These are phyloP conservation scores for Synchytrium microbalum DNA, from an alignment of 371 early-diverging fungal genomes.

Conservation along the genomic window DNA sequence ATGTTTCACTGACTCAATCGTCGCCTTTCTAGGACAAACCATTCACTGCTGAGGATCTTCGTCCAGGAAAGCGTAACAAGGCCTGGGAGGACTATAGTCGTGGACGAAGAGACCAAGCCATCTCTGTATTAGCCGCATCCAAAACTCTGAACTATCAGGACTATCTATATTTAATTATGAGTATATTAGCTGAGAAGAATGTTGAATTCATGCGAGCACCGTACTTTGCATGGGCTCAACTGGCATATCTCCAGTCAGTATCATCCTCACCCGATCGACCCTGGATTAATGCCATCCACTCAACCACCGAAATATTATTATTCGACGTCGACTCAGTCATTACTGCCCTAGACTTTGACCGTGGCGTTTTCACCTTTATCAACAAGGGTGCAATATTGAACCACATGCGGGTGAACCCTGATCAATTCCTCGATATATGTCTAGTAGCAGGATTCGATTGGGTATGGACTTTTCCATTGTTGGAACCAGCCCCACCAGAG, in stretches of 20 bases:
- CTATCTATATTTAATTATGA: constrained; percentile 3
- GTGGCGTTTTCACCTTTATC: constrained; percentile 1
- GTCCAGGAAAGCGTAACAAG: constrained; percentile 1
- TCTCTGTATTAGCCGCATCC: neutral
- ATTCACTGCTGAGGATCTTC: constrained; percentile 3
- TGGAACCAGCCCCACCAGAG: neutral
- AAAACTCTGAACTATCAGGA: constrained; percentile 1
- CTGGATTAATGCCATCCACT: neutral
- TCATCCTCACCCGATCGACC: neutral
- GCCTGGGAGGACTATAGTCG: constrained; percentile 6
- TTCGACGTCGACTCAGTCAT: constrained; percentile 5
- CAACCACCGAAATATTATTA: constrained; percentile 4
- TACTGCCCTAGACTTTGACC: constrained; percentile 2
- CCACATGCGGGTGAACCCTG: constrained; percentile 2
- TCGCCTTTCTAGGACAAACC: constrained; percentile 2
- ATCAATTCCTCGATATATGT: constrained; percentile 10
- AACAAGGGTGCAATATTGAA: constrained; percentile 1
- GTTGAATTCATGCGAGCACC: constrained; percentile 11
- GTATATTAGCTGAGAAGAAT: neutral
- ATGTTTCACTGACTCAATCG: too few relatives aligned
- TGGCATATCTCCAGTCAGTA: constrained; percentile 6
- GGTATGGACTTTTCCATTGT: constrained; percentile 6
- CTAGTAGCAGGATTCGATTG: constrained; percentile 10
- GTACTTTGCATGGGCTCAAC: constrained; percentile 9
- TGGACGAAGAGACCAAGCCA: constrained; percentile 1